These are phyloP conservation scores for Colletotrichum phormii DNA, from an alignment of 2,329 filamentous ascomycete species.

Conservation along the genomic window DNA sequence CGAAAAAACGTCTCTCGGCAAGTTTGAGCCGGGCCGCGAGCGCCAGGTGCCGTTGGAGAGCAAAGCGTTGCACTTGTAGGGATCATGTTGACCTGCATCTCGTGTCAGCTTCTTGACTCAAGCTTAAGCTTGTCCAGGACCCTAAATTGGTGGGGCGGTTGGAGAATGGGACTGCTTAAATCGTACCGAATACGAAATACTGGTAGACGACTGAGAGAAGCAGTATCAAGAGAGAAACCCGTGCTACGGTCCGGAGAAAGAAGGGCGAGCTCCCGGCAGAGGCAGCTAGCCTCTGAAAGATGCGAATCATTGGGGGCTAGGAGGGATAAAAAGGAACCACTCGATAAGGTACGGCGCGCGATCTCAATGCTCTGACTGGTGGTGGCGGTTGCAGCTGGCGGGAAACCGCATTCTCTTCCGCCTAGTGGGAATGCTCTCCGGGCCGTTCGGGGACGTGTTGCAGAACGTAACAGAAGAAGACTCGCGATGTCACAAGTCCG, in stretches of 20 bases:
- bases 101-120: constrained; percentile 8
- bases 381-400: constrained; percentile 4
- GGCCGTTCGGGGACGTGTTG: background rate
- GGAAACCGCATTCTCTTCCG: constrained; percentile 30
- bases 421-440: background rate
- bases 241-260: constrained; percentile 11
- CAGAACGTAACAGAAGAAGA: background rate
- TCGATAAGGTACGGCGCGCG: background rate
- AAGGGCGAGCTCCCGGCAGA: constrained; percentile 25
- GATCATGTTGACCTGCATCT: constrained; percentile 49
- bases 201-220: constrained; percentile 32
- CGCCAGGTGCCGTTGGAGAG: constrained; percentile 64
- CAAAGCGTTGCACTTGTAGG: constrained; percentile 65
- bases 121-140: background rate
- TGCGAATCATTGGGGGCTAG: constrained; percentile 23
- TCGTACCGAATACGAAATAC: constrained; percentile 26
- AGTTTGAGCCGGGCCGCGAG: constrained; percentile 42
- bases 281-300: constrained; percentile 20
- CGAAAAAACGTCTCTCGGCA: constrained; percentile 46
- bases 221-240: constrained; percentile 27
- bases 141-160: background rate
- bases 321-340: background rate
- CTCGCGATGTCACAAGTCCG: background rate
- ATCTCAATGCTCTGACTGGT: constrained; percentile 22
- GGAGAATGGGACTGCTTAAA: background rate